Evolutionary conservation across 768 basidiomycete genomes (phyloP).

Genomic region (Tulasnella sp.): DNA sequence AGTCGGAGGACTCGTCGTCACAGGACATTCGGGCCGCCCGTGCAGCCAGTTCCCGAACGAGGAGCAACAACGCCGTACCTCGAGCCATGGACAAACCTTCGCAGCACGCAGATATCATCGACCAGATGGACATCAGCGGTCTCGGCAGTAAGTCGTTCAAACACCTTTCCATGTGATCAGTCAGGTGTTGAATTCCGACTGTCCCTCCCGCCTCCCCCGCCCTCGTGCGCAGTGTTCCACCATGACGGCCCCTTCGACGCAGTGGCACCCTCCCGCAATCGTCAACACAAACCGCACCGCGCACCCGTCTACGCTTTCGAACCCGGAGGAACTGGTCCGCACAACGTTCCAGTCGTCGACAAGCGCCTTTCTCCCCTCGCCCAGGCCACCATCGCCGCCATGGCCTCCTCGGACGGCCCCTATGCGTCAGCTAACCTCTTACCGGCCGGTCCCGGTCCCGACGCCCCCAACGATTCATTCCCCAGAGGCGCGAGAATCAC

Average conservation of each 20-base stretch:
- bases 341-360: constrained; percentile 23
- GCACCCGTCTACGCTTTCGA: constrained; percentile 69
- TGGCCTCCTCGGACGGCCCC: constrained; percentile 14
- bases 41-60: constrained; percentile 31
- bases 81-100: constrained; percentile 51
- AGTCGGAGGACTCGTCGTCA: constrained; percentile 39
- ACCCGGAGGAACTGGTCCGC: constrained; percentile 16
- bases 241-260: constrained; percentile 90
- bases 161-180: constrained; percentile 6
- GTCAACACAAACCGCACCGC: constrained; percentile 44
- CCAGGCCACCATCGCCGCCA: constrained; percentile 14
- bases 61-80: constrained; percentile 32
- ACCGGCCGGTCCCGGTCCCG: neutral
- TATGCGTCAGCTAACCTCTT: constrained; percentile 14
- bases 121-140: constrained; percentile 76
- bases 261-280: constrained; percentile 82
- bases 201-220: constrained; percentile 7
- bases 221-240: constrained; percentile 57
- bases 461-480: neutral
- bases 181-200: constrained; percentile 1
- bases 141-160: constrained; percentile 56
- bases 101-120: constrained; percentile 82
- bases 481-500: neutral
- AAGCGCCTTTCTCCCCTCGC: constrained; percentile 24
- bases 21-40: constrained; percentile 26